Conservation (phyloP, 2,329 filamentous ascomycete genomes). For the Leptographium procerum region DNA sequence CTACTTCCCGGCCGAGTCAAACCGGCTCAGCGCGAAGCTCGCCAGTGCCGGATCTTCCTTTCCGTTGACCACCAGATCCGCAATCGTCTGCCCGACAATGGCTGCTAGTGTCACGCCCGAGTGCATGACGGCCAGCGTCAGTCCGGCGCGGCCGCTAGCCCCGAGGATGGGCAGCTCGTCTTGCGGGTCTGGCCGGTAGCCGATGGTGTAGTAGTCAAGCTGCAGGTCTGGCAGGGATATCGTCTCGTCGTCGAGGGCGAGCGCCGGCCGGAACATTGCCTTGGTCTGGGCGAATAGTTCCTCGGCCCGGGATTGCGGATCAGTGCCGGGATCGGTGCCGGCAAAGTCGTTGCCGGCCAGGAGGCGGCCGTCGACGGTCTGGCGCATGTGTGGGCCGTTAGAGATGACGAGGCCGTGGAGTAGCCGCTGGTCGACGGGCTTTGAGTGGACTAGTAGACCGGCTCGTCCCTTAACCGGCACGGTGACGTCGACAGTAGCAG, state of each 20-base stretch:
- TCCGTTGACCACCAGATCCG: slow-evolving; percentile 1
- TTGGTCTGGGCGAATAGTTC: slow-evolving; percentile 15
- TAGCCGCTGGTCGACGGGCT: slow-evolving; percentile 13
- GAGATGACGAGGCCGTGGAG: slow-evolving; percentile 16
- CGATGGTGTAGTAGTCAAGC: slow-evolving; percentile 19
- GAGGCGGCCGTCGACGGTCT: slow-evolving; percentile 18
- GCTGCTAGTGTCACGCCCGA: slow-evolving; percentile 18
- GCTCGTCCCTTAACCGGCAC: slow-evolving; percentile 15
- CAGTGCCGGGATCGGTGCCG: slow-evolving; percentile 8
- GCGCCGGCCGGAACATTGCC: slow-evolving; percentile 9
- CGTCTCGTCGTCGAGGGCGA: too few species aligned
- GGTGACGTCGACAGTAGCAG: slow-evolving; percentile 14
- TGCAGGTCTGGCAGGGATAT: slow-evolving; percentile 11
- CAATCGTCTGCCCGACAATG: slow-evolving; percentile 14
- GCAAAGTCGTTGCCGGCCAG: slow-evolving; percentile 15
- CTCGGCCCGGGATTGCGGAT: slow-evolving; percentile 13
- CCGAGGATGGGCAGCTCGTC: slow-evolving; percentile 20
- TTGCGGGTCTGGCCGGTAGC: slow-evolving; percentile 15
- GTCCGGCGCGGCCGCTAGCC: slow-evolving; percentile 15
- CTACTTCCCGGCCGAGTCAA: background rate
- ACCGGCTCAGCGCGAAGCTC: slow-evolving; percentile 2
- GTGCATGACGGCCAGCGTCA: slow-evolving; percentile 21
- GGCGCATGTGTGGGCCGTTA: slow-evolving; percentile 17
- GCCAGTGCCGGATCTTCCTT: slow-evolving; percentile 3
- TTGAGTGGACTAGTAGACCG: slow-evolving; percentile 20